Evolutionary conservation across 2,329 filamentous ascomycete species (phyloP).

Genomic region (Fusarium nanum): DNA sequence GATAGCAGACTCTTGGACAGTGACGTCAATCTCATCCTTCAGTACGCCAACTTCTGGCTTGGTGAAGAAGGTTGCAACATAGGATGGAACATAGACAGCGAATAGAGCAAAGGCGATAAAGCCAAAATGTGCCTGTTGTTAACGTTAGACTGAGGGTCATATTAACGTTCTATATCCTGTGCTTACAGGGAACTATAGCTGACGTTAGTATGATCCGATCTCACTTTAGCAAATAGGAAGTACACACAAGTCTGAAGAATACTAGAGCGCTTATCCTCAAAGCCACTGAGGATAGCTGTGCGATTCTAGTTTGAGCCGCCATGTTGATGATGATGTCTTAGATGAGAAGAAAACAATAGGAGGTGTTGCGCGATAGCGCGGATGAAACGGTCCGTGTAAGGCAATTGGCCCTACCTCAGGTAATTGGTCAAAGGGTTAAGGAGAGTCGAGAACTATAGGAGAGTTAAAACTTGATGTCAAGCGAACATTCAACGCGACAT

Average conservation of each 20-base stretch:
- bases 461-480: conserved; percentile 16
- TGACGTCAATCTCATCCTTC: conserved; percentile 70
- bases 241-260: conserved; percentile 54
- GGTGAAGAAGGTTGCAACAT: conserved; percentile 67
- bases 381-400: conserved; percentile 13
- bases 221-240: background rate
- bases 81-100: conserved; percentile 73
- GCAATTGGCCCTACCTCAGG: background rate
- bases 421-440: conserved; percentile 22
- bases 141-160: conserved; percentile 29
- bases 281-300: conserved; percentile 53
- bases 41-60: conserved; percentile 69
- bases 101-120: conserved; percentile 72
- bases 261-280: conserved; percentile 53
- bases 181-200: conserved; percentile 53
- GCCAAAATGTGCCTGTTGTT: conserved; percentile 53
- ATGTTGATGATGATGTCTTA: conserved; percentile 39
- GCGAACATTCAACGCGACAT: conserved; percentile 24
- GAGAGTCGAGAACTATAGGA: conserved; percentile 39
- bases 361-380: conserved; percentile 13
- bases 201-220: conserved; percentile 24
- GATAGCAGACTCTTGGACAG: conserved; percentile 60
- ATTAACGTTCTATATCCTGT: background rate
- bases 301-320: conserved; percentile 48
- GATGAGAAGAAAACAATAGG: conserved; percentile 17